These are phyloP conservation scores for Talaromyces funiculosus DNA, from an alignment of 2,329 filamentous ascomycete species.

Conservation along the genomic window DNA sequence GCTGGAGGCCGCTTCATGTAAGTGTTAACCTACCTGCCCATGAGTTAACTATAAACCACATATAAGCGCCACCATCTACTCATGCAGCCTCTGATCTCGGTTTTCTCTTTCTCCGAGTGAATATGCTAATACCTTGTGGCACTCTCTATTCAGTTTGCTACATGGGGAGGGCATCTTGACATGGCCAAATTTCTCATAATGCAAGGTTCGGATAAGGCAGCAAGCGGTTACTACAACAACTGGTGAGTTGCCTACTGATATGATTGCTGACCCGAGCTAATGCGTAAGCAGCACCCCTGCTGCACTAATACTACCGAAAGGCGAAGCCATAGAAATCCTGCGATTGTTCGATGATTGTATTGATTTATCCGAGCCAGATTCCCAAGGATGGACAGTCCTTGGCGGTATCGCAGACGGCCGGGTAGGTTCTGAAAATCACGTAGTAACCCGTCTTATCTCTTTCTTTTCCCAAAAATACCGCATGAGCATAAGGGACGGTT, in stretches of 20 bases:
- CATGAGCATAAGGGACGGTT: neutral
- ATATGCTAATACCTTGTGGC: neutral
- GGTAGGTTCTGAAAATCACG: no score
- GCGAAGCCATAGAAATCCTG: neutral
- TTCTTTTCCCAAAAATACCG: neutral
- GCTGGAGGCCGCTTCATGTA: conserved; percentile 9
- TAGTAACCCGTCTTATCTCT: neutral
- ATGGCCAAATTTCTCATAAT: conserved; percentile 1
- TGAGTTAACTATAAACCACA: neutral
- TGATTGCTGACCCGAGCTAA: neutral
- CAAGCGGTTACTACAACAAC: neutral
- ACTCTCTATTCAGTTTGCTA: neutral
- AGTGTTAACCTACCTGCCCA: neutral
- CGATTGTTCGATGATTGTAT: conserved; percentile 7
- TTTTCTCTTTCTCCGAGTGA: no score
- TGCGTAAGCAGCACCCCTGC: neutral
- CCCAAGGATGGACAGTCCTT: neutral
- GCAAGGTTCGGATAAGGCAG: conserved; percentile 5
- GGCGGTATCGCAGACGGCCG: neutral
- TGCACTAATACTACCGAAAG: neutral
- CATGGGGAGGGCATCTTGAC: neutral
- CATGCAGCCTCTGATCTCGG: no score
- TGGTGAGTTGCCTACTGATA: neutral
- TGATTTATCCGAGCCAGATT: neutral
- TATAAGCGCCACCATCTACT: neutral